Conservation (phyloP, 306 rosid genomes). For the Casuarina cunninghamiana region DNA sequence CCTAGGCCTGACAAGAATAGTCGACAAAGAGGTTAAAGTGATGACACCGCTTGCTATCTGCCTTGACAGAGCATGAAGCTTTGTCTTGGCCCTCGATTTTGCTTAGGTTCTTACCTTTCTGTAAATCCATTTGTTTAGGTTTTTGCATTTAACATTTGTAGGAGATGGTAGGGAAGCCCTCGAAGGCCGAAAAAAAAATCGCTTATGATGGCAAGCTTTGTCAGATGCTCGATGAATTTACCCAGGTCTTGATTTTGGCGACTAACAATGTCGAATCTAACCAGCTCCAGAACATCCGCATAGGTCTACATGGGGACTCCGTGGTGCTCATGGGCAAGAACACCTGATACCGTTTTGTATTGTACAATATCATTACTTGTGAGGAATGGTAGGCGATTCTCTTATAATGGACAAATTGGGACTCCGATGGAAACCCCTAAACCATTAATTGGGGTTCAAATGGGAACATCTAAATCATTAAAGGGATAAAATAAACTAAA, state of each 20-base stretch:
- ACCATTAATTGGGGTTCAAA: too few species aligned
- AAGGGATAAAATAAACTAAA: too few species aligned
- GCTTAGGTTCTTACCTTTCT: neutral
- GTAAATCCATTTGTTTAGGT: neutral
- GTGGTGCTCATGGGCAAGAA: slow-evolving; percentile 92
- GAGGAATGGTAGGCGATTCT: too few species aligned
- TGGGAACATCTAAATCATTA: too few species aligned
- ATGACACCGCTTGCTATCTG: slow-evolving; percentile 64
- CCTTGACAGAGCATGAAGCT: slow-evolving; percentile 51
- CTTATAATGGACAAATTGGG: too few species aligned
- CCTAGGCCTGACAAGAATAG: neutral
- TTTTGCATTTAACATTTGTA: neutral
- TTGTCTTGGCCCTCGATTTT: slow-evolving; percentile 83
- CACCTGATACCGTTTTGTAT: slow-evolving; percentile 23
- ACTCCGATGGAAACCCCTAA: too few species aligned
- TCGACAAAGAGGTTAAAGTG: slow-evolving; percentile 61
- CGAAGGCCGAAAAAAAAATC: slow-evolving; percentile 84
- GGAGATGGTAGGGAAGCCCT: slow-evolving; percentile 49
- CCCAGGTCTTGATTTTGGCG: slow-evolving; percentile 75
- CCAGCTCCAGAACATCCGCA: slow-evolving; percentile 79
- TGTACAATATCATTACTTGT: too few species aligned
- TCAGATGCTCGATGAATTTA: slow-evolving; percentile 62
- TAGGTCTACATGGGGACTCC: slow-evolving; percentile 83
- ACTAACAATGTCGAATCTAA: slow-evolving; percentile 93
- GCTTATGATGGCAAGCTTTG: slow-evolving; percentile 76